A percentile compares a stretch with the other conserved stretches of the same genome.
Conservation (phyloP, 805 yeast genomes). For the Kazachstania psychrophila region DNA sequence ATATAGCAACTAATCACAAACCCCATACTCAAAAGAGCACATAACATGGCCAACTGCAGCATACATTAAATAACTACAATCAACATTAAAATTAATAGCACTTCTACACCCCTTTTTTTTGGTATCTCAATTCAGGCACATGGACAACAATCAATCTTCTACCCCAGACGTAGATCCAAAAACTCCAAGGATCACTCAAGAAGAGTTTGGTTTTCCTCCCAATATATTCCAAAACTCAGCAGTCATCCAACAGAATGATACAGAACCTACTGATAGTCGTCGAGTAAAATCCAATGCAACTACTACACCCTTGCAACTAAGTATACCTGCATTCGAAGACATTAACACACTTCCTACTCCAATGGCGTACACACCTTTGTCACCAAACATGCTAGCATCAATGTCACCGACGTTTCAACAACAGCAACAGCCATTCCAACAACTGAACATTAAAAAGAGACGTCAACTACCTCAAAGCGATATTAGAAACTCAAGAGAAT, state of each 20-base stretch:
- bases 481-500: conserved; percentile 3
- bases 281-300: not conserved
- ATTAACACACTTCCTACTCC: conserved; percentile 27
- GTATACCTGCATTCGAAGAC: conserved; percentile 18
- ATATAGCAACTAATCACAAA: too few relatives aligned
- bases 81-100: too few relatives aligned
- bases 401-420: conserved; percentile 4
- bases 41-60: too few relatives aligned
- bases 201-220: conserved; percentile 10
- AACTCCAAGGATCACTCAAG: conserved; percentile 15
- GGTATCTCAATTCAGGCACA: too few relatives aligned
- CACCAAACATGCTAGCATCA: conserved; percentile 11
- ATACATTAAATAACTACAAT: too few relatives aligned
- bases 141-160: too few relatives aligned
- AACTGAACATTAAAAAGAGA: conserved; percentile 12
- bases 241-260: not conserved
- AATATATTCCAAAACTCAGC: not conserved
- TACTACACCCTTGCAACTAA: conserved; percentile 17
- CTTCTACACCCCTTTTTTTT: too few relatives aligned
- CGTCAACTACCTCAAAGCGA: conserved; percentile 4
- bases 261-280: not conserved
- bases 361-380: conserved; percentile 21
- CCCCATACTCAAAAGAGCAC: too few relatives aligned
- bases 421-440: conserved; percentile 3
- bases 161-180: conserved; percentile 2